A percentile compares a stretch with the other conserved stretches of the same genome.
phyloP scores from a whole-genome alignment of 257 asterid genomes.

The Nicotiana noctiflora region DNA sequence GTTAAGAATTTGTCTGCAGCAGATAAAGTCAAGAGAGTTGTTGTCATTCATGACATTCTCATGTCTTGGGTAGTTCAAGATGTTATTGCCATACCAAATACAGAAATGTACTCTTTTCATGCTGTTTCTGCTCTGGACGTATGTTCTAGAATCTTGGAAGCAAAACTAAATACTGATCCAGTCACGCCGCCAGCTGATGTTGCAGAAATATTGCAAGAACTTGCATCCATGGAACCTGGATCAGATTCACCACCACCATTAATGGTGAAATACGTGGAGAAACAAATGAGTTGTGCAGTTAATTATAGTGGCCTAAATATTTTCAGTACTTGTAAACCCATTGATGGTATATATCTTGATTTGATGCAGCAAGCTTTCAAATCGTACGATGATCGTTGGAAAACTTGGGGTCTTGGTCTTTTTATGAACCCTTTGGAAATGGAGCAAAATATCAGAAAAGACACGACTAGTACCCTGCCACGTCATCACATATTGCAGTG shows the following conservation, averaged over 20 bases:
- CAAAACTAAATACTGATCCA: conserved; percentile 17
- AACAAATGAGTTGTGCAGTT: background rate
- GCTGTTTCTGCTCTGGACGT: conserved; percentile 17
- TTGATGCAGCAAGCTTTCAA: no score
- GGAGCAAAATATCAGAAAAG: background rate
- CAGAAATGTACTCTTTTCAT: conserved; percentile 18
- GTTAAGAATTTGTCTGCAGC: background rate
- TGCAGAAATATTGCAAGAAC: no score
- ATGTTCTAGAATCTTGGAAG: conserved; percentile 9
- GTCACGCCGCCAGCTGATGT: no score
- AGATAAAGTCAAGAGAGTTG: background rate
- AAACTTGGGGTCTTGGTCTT: no score
- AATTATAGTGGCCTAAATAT: conserved; percentile 27
- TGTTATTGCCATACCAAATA: conserved; percentile 8
- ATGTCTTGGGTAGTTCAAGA: conserved; percentile 25
- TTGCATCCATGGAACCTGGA: no score
- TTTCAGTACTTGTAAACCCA: no score
- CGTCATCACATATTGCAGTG: conserved; percentile 18
- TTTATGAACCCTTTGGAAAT: background rate
- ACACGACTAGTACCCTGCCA: no score
- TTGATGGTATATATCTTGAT: no score
- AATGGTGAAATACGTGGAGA: conserved; percentile 1
- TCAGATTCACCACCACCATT: no score
- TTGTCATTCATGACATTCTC: conserved; percentile 21
- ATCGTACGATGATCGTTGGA: no score